Percentiles rank a stretch among this genome's conserved stretches.
These are phyloP conservation scores for Paraconiothyrium brasiliense DNA, from an alignment of 2,329 filamentous ascomycete species.

Conservation along the genomic window DNA sequence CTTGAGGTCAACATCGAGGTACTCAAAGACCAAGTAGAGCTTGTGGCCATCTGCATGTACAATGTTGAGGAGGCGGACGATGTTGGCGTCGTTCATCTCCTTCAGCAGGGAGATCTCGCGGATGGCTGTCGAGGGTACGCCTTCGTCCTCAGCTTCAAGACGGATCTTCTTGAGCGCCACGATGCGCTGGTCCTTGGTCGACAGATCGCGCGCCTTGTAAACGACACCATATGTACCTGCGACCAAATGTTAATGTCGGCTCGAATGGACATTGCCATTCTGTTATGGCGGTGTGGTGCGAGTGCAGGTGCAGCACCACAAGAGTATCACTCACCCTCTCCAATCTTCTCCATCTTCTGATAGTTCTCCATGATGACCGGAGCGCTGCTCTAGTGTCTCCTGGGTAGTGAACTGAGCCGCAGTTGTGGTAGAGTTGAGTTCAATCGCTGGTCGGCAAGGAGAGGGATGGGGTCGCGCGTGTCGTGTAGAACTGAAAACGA, in stretches of 20 bases:
- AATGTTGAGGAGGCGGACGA: conserved; percentile 88
- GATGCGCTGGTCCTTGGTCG: conserved; percentile 78
- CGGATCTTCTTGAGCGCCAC: conserved; percentile 96
- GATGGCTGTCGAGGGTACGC: conserved; percentile 90
- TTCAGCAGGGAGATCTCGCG: conserved; percentile 94
- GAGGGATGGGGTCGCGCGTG: background rate
- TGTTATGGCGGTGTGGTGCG: background rate
- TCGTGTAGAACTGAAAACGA: background rate
- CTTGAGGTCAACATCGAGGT: conserved; percentile 89
- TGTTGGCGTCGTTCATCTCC: conserved; percentile 92
- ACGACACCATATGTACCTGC: conserved; percentile 93
- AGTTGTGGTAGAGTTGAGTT: background rate
- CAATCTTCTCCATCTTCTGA: conserved; percentile 95
- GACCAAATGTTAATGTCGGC: conserved; percentile 18
- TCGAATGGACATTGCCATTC: background rate
- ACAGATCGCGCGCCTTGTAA: conserved; percentile 90
- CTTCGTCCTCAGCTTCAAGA: conserved; percentile 93
- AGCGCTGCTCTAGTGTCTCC: conserved; percentile 11
- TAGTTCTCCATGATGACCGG: conserved; percentile 82
- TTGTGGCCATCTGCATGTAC: conserved; percentile 95
- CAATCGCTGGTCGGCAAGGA: background rate
- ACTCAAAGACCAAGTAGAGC: conserved; percentile 92
- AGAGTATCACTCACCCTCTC: conserved; percentile 72
- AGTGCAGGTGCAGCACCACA: background rate
- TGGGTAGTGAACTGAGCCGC: background rate